Evolutionary conservation across 2,329 filamentous ascomycete species (phyloP).

Genomic region (Pochonia chlamydosporia): DNA sequence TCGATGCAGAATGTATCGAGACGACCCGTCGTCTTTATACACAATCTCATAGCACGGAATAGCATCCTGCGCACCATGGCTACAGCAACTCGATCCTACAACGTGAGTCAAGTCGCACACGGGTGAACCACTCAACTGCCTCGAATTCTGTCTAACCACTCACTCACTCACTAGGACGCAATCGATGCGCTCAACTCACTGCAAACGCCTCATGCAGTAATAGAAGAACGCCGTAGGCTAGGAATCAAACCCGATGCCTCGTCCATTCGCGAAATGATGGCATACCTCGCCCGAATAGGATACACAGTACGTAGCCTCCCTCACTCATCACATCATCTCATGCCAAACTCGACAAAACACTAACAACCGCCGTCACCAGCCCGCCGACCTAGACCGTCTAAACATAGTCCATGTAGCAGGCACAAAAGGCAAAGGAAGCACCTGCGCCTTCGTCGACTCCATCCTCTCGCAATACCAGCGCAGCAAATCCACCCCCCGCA

Average conservation of each 20-base stretch:
- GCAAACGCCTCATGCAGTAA: slow-evolving; percentile 78
- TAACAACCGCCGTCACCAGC: slow-evolving; percentile 15
- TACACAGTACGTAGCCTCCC: slow-evolving; percentile 48
- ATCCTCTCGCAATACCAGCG: slow-evolving; percentile 50
- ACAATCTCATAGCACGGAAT: slow-evolving; percentile 13
- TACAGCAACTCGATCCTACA: slow-evolving; percentile 25
- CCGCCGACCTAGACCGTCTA: slow-evolving; percentile 49
- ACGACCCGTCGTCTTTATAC: slow-evolving; percentile 18
- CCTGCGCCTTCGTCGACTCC: slow-evolving; percentile 61
- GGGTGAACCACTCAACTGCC: no score
- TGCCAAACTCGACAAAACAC: not conserved
- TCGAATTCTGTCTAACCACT: no score
- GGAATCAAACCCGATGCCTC: slow-evolving; percentile 64
- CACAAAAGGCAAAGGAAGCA: slow-evolving; percentile 73
- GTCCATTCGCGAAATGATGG: slow-evolving; percentile 71
- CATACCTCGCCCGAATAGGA: slow-evolving; percentile 71
- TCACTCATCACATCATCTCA: not conserved
- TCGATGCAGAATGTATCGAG: slow-evolving; percentile 28
- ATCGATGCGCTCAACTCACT: slow-evolving; percentile 81
- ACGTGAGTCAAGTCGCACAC: slow-evolving; percentile 19
- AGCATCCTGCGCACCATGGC: slow-evolving; percentile 20
- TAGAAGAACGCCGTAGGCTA: slow-evolving; percentile 72
- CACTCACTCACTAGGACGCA: slow-evolving; percentile 58
- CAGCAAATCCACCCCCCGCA: slow-evolving; percentile 25
- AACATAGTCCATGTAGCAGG: slow-evolving; percentile 67